A percentile compares a stretch with the other conserved stretches of the same genome.
phyloP scores from a whole-genome alignment of 2,329 filamentous ascomycete species.

The Curvularia verruculosa region DNA sequence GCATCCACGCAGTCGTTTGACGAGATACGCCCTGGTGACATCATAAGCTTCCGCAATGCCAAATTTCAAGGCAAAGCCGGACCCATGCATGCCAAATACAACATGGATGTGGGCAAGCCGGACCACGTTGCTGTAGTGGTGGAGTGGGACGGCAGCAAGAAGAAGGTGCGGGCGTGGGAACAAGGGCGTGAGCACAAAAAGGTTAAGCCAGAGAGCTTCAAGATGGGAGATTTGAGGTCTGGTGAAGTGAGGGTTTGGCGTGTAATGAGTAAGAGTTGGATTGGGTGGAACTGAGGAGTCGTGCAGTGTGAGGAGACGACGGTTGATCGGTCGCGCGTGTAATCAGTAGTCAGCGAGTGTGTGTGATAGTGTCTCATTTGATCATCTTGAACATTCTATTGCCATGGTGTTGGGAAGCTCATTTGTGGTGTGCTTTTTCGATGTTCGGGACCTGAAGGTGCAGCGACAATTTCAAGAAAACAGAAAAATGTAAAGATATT shows the following conservation, averaged over 20 bases:
- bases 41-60: conserved; percentile 89
- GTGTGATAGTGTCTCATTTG: not conserved
- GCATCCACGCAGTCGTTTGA: conserved; percentile 88
- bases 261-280: conserved; percentile 89
- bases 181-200: conserved; percentile 94
- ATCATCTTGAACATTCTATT: conserved; percentile 1
- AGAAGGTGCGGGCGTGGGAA: conserved; percentile 95
- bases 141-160: conserved; percentile 98
- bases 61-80: conserved; percentile 95
- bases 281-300: conserved; percentile 70
- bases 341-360: not conserved
- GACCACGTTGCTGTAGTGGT: conserved; percentile 89
- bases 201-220: conserved; percentile 91
- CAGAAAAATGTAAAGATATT: not conserved
- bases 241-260: conserved; percentile 98
- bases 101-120: conserved; percentile 82
- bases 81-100: conserved; percentile 94
- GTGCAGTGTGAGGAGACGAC: not conserved
- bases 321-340: not conserved
- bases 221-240: conserved; percentile 86
- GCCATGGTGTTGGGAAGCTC: not conserved
- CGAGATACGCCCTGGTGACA: conserved; percentile 91
- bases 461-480: not conserved
- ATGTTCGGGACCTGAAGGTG: not conserved
- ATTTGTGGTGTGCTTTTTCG: not conserved